Base-by-base conservation (phyloP, 2,329 filamentous ascomycete species). In the Apiospora arundinis region DNA sequence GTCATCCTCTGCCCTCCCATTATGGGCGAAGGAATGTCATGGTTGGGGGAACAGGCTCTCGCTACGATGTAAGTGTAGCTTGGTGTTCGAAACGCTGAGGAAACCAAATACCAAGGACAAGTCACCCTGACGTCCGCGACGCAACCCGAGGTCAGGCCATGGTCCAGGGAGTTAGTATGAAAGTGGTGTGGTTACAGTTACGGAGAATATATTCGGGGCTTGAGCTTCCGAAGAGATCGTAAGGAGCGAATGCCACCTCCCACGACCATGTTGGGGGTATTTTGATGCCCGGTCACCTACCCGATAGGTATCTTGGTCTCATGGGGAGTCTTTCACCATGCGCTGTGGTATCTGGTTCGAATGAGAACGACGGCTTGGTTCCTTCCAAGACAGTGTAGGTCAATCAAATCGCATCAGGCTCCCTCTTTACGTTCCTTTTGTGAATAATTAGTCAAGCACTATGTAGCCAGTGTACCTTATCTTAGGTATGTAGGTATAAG, bases 1-100 rank as follows among this genome's bases (percentile, higher is more conserved):
- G 9, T 28, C 65, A 67, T 37, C 16, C 56, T 63, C 56, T 63
- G 28, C 56, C 56, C 21, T 40, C 56, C 32, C 56, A 63, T 63
- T 14, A 9, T 21, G 32, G 32, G 4, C 56, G 32, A 63, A 23
- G 21, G 9, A 21, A 40, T 63, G 32, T 63, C 56, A 63, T 63
- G 2, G 56, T 32, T 23, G 18, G 32, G 4, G 3, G 56, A 40
- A n/a, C 18, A 45, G 56, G 32, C 56, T 37, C 8, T 6, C 18
- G 9, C 11, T n/a, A 11, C 9, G 23, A 21, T 40, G 12, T 40
- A 6, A 5, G n/a, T 0, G 16, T 14, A n/a, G 48, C 12, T 60
- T 21, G 18, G 16, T 37, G 32, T 16, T 11, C 23, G 3, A 56
- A 7, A 32, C 5, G 14, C 14, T 14, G 49, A 56, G 49, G 2